Evolutionary conservation across 495 filamentous ascomycete species (phyloP).

Genomic region (Penicillium bovifimosum): DNA sequence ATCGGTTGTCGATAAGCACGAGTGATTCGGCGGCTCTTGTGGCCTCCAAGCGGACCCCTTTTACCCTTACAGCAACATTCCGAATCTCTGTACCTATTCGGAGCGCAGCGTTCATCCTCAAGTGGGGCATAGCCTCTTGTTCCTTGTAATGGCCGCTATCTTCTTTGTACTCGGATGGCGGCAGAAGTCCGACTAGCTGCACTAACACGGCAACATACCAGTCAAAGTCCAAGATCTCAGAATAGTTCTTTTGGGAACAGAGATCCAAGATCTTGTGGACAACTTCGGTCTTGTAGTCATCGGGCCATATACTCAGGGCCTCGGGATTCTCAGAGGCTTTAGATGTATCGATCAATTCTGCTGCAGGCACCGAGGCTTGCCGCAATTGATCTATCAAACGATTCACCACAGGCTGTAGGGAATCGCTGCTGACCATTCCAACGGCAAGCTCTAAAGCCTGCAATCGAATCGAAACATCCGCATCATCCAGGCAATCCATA

Average conservation of each 20-base stretch:
- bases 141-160: slow-evolving; percentile 17
- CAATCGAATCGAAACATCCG: slow-evolving; percentile 92
- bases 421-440: slow-evolving; percentile 84
- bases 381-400: slow-evolving; percentile 77
- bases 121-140: slow-evolving; percentile 14
- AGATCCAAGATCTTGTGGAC: slow-evolving; percentile 78
- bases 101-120: slow-evolving; percentile 45
- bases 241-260: slow-evolving; percentile 87
- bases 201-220: slow-evolving; percentile 90
- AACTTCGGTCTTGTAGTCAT: slow-evolving; percentile 76
- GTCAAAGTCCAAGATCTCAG: slow-evolving; percentile 81
- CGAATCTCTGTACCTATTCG: slow-evolving; percentile 78
- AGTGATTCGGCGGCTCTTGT: slow-evolving; percentile 76
- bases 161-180: slow-evolving; percentile 26
- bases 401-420: slow-evolving; percentile 74
- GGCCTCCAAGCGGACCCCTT: slow-evolving; percentile 67
- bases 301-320: slow-evolving; percentile 50
- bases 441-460: slow-evolving; percentile 87
- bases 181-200: slow-evolving; percentile 68
- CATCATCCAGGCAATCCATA: slow-evolving; percentile 88
- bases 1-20: slow-evolving; percentile 49
- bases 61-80: slow-evolving; percentile 88
- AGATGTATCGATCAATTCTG: background rate
- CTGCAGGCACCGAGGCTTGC: slow-evolving; percentile 32
- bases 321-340: slow-evolving; percentile 15